Percentiles rank a stretch among this genome's conserved stretches.
phyloP scores from a whole-genome alignment of 805 yeast genomes.

The Geotrichum ghanense region DNA sequence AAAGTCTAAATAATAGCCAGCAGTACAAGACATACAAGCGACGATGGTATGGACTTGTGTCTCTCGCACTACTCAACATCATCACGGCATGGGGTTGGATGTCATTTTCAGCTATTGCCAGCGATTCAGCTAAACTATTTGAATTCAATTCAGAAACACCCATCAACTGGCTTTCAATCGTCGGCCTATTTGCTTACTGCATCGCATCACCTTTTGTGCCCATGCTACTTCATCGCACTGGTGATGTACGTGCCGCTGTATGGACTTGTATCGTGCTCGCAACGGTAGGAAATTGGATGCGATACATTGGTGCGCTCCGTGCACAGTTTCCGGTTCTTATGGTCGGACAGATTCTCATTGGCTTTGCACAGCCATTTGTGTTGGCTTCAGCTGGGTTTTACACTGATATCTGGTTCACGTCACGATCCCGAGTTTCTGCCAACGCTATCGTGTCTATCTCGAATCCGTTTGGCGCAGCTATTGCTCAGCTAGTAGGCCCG shows the following conservation, averaged over 20 bases:
- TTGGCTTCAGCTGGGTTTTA: constrained; percentile 23
- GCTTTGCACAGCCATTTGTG: constrained; percentile 26
- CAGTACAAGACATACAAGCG: constrained; percentile 20
- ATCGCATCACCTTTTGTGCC: constrained; percentile 20
- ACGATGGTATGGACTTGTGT: constrained; percentile 24
- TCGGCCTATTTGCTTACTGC: constrained; percentile 21
- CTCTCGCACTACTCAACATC: constrained; percentile 20
- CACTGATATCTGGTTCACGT: constrained; percentile 25
- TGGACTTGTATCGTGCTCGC: constrained; percentile 16
- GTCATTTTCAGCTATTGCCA: constrained; percentile 23
- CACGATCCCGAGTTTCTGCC: constrained; percentile 24
- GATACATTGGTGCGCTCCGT: constrained; percentile 21
- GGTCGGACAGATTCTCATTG: constrained; percentile 26
- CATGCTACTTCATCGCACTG: constrained; percentile 13
- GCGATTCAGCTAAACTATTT: constrained; percentile 16
- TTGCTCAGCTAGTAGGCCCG: constrained; percentile 25
- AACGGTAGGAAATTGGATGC: constrained; percentile 21
- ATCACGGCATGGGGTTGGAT: constrained; percentile 26
- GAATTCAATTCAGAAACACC: constrained; percentile 17
- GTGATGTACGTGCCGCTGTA: constrained; percentile 17
- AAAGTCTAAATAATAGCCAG: too few relatives aligned
- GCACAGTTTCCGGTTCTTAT: constrained; percentile 21
- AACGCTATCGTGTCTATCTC: constrained; percentile 25
- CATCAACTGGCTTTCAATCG: constrained; percentile 26
- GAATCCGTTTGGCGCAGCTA: constrained; percentile 26